Percentiles rank a stretch among this genome's conserved stretches.
Evolutionary conservation across 1,284 basidiomycete genomes (phyloP).

Genomic region (Baeospora myosura): DNA sequence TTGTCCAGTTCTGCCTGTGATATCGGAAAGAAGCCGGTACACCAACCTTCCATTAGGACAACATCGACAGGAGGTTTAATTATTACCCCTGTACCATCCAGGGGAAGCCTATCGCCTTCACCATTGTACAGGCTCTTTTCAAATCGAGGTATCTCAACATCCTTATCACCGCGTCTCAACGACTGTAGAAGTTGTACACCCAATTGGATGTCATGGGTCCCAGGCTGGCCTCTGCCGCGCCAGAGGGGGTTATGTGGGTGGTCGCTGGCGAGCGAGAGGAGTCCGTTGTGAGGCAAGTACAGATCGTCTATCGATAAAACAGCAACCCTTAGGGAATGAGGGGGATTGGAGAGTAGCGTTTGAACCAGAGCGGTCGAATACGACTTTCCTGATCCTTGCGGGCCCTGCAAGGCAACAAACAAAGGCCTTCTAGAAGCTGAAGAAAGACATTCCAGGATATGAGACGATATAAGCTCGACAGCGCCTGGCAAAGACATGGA

Average conservation of each 20-base stretch:
- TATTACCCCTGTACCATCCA: constrained; percentile 29
- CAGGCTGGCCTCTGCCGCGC: constrained; percentile 77
- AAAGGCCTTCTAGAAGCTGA: constrained; percentile 34
- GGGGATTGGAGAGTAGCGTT: constrained; percentile 37
- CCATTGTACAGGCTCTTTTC: constrained; percentile 80
- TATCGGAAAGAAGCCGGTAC: constrained; percentile 66
- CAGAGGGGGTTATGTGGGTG: constrained; percentile 61
- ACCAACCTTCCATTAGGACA: constrained; percentile 87
- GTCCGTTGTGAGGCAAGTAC: constrained; percentile 63
- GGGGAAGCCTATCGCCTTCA: constrained; percentile 72
- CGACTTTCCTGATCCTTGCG: constrained; percentile 82
- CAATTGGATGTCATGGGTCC: constrained; percentile 76
- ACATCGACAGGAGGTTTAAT: constrained; percentile 62
- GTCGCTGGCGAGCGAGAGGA: constrained; percentile 45
- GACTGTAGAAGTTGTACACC: constrained; percentile 45
- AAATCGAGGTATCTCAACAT: constrained; percentile 68
- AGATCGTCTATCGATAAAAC: constrained; percentile 83
- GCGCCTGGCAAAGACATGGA: constrained; percentile 22
- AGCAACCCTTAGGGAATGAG: constrained; percentile 50
- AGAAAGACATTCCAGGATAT: constrained; percentile 34
- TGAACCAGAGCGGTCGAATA: constrained; percentile 56
- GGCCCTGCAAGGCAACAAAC: constrained; percentile 79
- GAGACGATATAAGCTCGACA: constrained; percentile 33
- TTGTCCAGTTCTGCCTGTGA: constrained; percentile 37
- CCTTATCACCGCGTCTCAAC: constrained; percentile 41